These are phyloP conservation scores for Pythium rhizo-oryzae DNA, from an alignment of 352 stramenopile species.

Conservation along the genomic window DNA sequence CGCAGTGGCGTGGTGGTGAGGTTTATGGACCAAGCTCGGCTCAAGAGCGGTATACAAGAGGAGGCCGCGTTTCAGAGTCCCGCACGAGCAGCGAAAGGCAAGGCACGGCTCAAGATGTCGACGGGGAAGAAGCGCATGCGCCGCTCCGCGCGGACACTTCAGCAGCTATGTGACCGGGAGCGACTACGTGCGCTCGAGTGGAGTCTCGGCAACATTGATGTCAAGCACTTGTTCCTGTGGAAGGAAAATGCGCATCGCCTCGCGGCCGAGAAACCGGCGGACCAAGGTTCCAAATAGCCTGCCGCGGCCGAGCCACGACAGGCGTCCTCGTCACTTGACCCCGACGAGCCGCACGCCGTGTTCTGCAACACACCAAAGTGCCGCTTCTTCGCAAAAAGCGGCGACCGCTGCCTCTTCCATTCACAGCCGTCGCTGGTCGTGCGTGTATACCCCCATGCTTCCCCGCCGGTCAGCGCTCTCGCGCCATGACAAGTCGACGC, in stretches of 20 bases:
- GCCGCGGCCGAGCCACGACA: not conserved
- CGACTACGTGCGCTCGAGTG: slow-evolving; percentile 57
- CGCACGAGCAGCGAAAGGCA: slow-evolving; percentile 15
- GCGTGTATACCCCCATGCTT: not conserved
- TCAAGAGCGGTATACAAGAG: not conserved
- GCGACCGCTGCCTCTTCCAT: slow-evolving; percentile 67
- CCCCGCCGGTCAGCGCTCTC: not conserved
- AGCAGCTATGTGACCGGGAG: slow-evolving; percentile 39
- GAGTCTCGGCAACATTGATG: slow-evolving; percentile 61
- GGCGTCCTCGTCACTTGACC: not conserved
- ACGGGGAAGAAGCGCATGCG: slow-evolving; percentile 18
- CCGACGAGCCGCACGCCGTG: slow-evolving; percentile 41
- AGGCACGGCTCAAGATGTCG: slow-evolving; percentile 2
- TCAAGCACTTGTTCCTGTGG: slow-evolving; percentile 60
- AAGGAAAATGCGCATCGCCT: slow-evolving; percentile 54
- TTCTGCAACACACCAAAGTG: slow-evolving; percentile 52
- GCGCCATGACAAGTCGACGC: not conserved
- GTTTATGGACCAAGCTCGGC: slow-evolving; percentile 9
- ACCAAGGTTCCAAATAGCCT: not conserved
- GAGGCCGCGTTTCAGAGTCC: slow-evolving; percentile 17
- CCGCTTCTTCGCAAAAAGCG: slow-evolving; percentile 63
- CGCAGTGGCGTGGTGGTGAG: slow-evolving; percentile 36
- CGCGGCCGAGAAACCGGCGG: slow-evolving; percentile 37
- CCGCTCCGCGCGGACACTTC: slow-evolving; percentile 22
- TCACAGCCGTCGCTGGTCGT: slow-evolving; percentile 20